Evolutionary conservation across 176 grass and related monocot species (phyloP).

Genomic region (Olyra latifolia): DNA sequence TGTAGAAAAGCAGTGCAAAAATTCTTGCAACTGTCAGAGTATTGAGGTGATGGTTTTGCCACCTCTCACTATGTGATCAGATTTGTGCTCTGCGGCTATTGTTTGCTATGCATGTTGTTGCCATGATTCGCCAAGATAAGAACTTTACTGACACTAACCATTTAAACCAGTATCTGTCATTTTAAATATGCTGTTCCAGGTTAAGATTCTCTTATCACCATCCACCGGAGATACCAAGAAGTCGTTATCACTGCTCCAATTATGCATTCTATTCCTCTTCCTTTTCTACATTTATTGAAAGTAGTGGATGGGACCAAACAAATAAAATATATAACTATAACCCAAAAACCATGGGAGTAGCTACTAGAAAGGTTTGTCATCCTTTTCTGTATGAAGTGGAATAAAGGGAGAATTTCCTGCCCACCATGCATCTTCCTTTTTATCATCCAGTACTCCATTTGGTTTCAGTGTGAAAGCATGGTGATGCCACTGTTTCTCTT

Average conservation of each 20-base stretch:
- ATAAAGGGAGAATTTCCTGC: conserved; percentile 60
- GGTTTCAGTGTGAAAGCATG: conserved; percentile 53
- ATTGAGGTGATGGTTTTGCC: conserved; percentile 39
- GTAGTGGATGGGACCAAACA: conserved; percentile 40
- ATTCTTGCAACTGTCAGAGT: conserved; percentile 42
- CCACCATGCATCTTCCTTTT: conserved; percentile 53
- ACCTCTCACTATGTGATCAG: conserved; percentile 26
- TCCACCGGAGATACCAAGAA: conserved; percentile 43
- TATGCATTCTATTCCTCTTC: conserved; percentile 47
- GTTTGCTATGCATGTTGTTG: conserved; percentile 44
- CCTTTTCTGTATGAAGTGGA: conserved; percentile 39
- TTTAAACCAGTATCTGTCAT: conserved; percentile 51
- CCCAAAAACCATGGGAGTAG: conserved; percentile 35
- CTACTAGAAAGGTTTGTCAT: conserved; percentile 48
- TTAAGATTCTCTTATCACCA: conserved; percentile 60
- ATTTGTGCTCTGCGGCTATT: conserved; percentile 44
- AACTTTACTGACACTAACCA: conserved; percentile 42
- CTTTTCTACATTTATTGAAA: conserved; percentile 47
- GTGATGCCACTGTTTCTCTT: conserved; percentile 49
- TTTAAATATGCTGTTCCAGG: conserved; percentile 58
- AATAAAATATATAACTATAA: conserved; percentile 40
- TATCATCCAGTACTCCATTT: conserved; percentile 35
- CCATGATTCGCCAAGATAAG: conserved; percentile 63
- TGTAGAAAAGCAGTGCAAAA: conserved; percentile 31
- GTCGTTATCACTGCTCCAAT: conserved; percentile 50